Conservation (phyloP, 371 early-diverging fungal genomes). For the Mucor irregularis region DNA sequence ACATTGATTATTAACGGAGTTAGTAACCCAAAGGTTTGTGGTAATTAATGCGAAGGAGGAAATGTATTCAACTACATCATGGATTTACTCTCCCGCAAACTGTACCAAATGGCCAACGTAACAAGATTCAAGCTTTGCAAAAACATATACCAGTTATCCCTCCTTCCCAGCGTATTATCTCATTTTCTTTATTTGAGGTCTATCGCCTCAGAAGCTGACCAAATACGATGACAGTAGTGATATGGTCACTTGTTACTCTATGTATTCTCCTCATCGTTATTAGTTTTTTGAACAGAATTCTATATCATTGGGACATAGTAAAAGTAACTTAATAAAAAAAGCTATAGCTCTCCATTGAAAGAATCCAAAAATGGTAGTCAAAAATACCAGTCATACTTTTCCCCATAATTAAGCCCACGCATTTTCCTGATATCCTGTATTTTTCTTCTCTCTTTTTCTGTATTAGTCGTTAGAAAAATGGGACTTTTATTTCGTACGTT, state of each 20-base stretch:
- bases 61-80: slow-evolving; percentile 4
- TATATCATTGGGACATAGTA: too few relatives aligned
- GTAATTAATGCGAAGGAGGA: slow-evolving; percentile 6
- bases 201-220: slow-evolving; percentile 5
- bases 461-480: slow-evolving; percentile 8
- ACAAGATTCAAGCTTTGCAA: slow-evolving; percentile 8
- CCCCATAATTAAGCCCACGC: too few relatives aligned
- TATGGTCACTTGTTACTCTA: too few relatives aligned
- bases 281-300: too few relatives aligned
- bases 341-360: too few relatives aligned
- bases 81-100: slow-evolving; percentile 1
- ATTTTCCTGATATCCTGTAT: too few relatives aligned
- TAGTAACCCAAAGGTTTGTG: slow-evolving; percentile 2
- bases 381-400: too few relatives aligned
- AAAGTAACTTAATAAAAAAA: too few relatives aligned
- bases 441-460: slow-evolving; percentile 2
- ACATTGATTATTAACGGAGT: slow-evolving; percentile 3
- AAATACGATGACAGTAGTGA: too few relatives aligned
- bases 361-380: too few relatives aligned
- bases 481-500: slow-evolving; percentile 17
- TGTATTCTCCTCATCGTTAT: too few relatives aligned
- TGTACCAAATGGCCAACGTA: slow-evolving; percentile 2
- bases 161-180: slow-evolving; percentile 2
- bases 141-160: slow-evolving; percentile 6
- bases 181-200: slow-evolving; percentile 9